Conservation (phyloP, 148 eudicot genomes). For the Spergularia marina region DNA sequence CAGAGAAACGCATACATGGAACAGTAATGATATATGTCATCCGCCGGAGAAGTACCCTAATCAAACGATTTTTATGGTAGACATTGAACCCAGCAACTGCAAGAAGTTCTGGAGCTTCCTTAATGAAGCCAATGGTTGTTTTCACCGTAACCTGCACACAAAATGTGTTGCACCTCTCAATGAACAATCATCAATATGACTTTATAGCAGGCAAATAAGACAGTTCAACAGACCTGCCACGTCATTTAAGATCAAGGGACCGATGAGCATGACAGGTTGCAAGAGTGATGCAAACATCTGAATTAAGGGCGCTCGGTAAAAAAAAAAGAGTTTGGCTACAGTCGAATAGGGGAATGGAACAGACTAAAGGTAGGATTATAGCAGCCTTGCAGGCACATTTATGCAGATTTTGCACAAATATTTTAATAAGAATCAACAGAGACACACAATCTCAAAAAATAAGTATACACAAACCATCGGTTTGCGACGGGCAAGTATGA, state of each 20-base stretch:
- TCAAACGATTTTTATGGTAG: slow-evolving; percentile 96
- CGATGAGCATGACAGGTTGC: neutral
- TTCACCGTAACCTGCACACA: slow-evolving; percentile 53
- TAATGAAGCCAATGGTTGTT: slow-evolving; percentile 77
- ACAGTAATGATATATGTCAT: neutral
- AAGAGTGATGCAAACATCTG: neutral
- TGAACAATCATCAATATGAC: neutral
- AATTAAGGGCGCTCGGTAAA: neutral
- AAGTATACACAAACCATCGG: no score
- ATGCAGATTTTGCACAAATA: neutral
- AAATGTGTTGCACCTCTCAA: slow-evolving; percentile 1
- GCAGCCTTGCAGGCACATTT: neutral
- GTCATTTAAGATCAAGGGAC: neutral
- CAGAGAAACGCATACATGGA: neutral
- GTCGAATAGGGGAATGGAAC: neutral
- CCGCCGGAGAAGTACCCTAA: slow-evolving; percentile 58
- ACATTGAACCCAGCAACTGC: slow-evolving; percentile 73
- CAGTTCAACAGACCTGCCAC: neutral
- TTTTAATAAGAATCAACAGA: no score
- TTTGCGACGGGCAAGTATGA: no score
- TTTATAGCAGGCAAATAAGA: neutral
- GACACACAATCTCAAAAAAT: no score
- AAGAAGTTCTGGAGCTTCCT: slow-evolving; percentile 75
- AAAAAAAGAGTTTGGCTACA: neutral
- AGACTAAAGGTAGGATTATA: no score